Percentiles rank a stretch among this genome's conserved stretches.
Conservation (phyloP, 257 asterid genomes). For the Plectranthus barbatus region DNA sequence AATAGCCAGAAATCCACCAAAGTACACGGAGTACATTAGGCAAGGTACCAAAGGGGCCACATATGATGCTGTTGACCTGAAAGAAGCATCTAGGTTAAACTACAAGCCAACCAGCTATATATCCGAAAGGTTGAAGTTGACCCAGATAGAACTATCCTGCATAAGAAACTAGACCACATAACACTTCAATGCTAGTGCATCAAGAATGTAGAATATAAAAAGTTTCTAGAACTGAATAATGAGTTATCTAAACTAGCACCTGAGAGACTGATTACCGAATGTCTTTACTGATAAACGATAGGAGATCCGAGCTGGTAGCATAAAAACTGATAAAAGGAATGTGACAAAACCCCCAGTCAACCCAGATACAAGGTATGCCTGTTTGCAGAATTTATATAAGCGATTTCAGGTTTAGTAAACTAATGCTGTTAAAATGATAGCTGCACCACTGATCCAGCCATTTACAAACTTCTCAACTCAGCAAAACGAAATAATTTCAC, state of each 20-base stretch:
- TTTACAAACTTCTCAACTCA: constrained; percentile 9
- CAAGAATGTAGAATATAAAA: neutral
- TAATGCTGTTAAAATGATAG: neutral
- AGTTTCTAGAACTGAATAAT: neutral
- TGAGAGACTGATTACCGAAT: constrained; percentile 62
- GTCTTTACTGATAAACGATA: constrained; percentile 46
- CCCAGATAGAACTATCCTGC: neutral
- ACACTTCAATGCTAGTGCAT: neutral
- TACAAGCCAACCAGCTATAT: constrained; percentile 8
- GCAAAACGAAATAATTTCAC: constrained; percentile 17
- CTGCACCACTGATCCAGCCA: neutral
- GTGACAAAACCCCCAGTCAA: constrained; percentile 84
- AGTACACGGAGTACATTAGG: constrained; percentile 63
- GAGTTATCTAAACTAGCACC: constrained; percentile 36
- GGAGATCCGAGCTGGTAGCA: constrained; percentile 83
- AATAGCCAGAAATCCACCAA: constrained; percentile 76
- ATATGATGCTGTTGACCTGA: constrained; percentile 78
- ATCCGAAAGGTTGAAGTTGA: neutral
- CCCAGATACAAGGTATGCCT: constrained; percentile 79
- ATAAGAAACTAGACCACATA: constrained; percentile 7
- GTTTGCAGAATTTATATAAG: constrained; percentile 36
- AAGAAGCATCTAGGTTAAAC: constrained; percentile 27
- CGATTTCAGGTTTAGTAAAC: constrained; percentile 9
- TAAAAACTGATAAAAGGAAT: constrained; percentile 52
- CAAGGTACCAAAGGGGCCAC: constrained; percentile 74